Percentiles rank a stretch among this genome's conserved stretches.
These are phyloP conservation scores for Mikania micrantha DNA, from an alignment of 129 eudicot genomes.

Conservation along the genomic window DNA sequence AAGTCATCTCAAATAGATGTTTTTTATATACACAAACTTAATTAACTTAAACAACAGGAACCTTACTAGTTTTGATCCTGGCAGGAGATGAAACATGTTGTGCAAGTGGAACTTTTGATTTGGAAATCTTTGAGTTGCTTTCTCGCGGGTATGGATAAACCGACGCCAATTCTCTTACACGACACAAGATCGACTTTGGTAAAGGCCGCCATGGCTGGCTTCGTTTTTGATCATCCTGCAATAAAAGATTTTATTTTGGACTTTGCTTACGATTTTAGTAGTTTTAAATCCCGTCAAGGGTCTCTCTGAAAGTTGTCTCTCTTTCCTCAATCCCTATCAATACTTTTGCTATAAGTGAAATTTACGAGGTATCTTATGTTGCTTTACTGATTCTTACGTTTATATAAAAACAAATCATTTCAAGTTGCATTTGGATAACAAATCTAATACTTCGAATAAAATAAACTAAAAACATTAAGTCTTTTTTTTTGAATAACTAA, in stretches of 20 bases:
- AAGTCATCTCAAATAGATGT: conserved; percentile 14
- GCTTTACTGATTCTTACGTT: too few species aligned
- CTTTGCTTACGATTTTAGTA: too few species aligned
- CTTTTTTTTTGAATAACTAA: too few species aligned
- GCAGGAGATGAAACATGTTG: conserved; percentile 35
- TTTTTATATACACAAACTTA: conserved; percentile 30
- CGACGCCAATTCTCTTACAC: conserved; percentile 64
- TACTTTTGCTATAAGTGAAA: too few species aligned
- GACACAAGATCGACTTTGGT: conserved; percentile 59
- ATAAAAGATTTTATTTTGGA: neutral
- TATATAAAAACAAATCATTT: neutral
- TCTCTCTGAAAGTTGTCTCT: too few species aligned
- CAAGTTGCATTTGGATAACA: neutral
- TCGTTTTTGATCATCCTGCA: conserved; percentile 53
- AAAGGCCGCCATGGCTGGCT: conserved; percentile 78
- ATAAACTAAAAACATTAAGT: too few species aligned
- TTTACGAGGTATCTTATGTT: too few species aligned
- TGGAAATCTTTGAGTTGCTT: conserved; percentile 30
- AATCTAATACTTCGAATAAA: neutral
- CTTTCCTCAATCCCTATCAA: too few species aligned
- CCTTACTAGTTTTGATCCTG: conserved; percentile 32
- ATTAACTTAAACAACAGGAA: conserved; percentile 17
- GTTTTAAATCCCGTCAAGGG: too few species aligned
- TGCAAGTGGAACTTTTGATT: conserved; percentile 33
- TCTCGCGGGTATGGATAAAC: conserved; percentile 64